Evolutionary conservation across 169 alveolate genomes (phyloP).

Genomic region (Theileria parva): DNA sequence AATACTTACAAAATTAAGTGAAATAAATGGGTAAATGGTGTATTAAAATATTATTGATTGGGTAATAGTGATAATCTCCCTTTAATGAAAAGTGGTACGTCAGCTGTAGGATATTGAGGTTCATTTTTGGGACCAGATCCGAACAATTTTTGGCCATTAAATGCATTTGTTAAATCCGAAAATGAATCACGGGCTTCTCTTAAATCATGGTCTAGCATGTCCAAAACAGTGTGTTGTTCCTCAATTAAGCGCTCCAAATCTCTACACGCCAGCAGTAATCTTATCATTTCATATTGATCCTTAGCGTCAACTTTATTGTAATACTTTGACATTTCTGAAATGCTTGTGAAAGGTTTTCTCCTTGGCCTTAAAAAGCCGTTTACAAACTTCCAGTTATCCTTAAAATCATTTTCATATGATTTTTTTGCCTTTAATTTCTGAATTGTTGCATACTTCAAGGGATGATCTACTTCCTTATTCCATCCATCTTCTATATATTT

Average conservation of each 20-base stretch:
- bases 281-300: conserved; percentile 76
- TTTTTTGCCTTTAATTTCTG: not conserved
- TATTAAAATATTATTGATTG: not conserved
- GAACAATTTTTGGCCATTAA: conserved; percentile 28
- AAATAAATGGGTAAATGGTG: too few relatives aligned
- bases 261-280: conserved; percentile 78
- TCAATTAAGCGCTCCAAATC: conserved; percentile 79
- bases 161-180: conserved; percentile 69
- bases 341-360: conserved; percentile 64
- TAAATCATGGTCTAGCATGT: conserved; percentile 80
- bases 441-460: conserved; percentile 34
- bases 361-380: conserved; percentile 63
- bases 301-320: conserved; percentile 25
- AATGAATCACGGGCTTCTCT: conserved; percentile 75
- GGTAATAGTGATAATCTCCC: conserved; percentile 59
- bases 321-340: conserved; percentile 51
- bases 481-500: conserved; percentile 31
- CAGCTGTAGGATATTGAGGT: conserved; percentile 62
- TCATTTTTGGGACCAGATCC: conserved; percentile 44
- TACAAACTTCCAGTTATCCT: conserved; percentile 49
- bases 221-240: conserved; percentile 81
- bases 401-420: not conserved
- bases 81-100: conserved; percentile 59
- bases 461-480: conserved; percentile 38
- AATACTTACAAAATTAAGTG: too few relatives aligned